phyloP scores from a whole-genome alignment of 2,329 filamentous ascomycete genomes.

The Colletotrichum sp. region DNA sequence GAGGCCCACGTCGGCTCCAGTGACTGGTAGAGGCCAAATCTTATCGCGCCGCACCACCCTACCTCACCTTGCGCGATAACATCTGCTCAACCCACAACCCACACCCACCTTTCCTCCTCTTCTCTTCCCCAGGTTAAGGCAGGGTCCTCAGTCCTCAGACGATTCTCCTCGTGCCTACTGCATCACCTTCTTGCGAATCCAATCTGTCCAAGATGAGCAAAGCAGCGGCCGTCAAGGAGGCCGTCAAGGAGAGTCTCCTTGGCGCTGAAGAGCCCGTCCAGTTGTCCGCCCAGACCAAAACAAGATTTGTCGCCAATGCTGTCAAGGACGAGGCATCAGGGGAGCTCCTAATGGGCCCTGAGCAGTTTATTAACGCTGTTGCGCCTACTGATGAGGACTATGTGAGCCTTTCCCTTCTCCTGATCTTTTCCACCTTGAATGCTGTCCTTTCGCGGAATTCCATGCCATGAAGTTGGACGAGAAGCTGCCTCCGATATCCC shows the following conservation, averaged over 20 bases:
- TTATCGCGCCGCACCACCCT: conserved; percentile 11
- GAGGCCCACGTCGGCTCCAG: neutral
- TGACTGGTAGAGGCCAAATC: neutral
- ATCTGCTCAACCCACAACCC: conserved; percentile 16
- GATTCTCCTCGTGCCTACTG: neutral
- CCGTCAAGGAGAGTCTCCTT: conserved; percentile 81
- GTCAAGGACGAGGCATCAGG: conserved; percentile 76
- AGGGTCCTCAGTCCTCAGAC: conserved; percentile 1
- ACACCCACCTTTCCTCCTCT: conserved; percentile 2
- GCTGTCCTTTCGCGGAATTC: neutral
- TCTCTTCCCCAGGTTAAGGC: neutral
- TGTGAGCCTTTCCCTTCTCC: conserved; percentile 56
- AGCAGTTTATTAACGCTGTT: conserved; percentile 91
- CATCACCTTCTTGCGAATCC: neutral
- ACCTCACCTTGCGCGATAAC: neutral
- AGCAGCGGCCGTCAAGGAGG: conserved; percentile 63
- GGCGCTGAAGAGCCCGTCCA: conserved; percentile 64
- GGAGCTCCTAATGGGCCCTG: conserved; percentile 79
- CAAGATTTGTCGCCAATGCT: conserved; percentile 79
- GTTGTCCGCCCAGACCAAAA: conserved; percentile 76
- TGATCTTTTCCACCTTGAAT: neutral
- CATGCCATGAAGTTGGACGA: neutral
- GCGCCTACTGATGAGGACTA: conserved; percentile 89
- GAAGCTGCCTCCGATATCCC: neutral
- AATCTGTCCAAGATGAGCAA: conserved; percentile 41